A percentile compares a stretch with the other conserved stretches of the same genome.
Conservation (phyloP, 352 stramenopile species). For the Pythium rhizo-oryzae region DNA sequence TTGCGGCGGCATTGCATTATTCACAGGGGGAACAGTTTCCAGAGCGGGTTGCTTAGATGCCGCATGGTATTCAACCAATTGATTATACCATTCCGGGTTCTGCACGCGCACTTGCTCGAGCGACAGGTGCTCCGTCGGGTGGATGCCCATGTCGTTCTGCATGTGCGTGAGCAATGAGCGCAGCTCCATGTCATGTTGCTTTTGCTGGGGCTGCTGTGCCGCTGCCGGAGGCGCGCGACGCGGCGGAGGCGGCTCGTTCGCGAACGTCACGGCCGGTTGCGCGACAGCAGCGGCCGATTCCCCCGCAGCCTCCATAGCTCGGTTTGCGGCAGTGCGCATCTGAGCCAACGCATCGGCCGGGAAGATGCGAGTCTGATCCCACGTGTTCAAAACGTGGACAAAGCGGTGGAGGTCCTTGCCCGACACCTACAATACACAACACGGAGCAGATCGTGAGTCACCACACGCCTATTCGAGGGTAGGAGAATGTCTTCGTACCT, state of each 20-base stretch:
- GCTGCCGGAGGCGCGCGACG: constrained; percentile 7
- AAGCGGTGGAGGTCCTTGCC: constrained; percentile 83
- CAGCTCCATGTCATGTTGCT: constrained; percentile 77
- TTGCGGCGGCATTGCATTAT: constrained; percentile 15
- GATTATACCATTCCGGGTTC: constrained; percentile 85
- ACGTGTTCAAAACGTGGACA: constrained; percentile 86
- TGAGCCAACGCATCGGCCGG: constrained; percentile 49
- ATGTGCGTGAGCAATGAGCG: constrained; percentile 76
- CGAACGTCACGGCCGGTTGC: constrained; percentile 52
- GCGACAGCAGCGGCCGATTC: constrained; percentile 46
- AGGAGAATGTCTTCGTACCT: constrained; percentile 42
- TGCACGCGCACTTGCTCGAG: constrained; percentile 86
- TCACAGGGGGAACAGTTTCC: constrained; percentile 22
- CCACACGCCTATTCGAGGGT: too few relatives aligned
- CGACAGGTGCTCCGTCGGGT: constrained; percentile 85
- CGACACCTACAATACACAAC: constrained; percentile 46
- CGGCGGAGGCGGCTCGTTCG: constrained; percentile 33
- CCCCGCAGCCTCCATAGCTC: constrained; percentile 41
- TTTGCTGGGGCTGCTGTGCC: constrained; percentile 35
- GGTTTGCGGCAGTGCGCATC: constrained; percentile 72
- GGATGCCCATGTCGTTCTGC: constrained; percentile 88
- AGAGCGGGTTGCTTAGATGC: constrained; percentile 28
- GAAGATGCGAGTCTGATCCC: constrained; percentile 73
- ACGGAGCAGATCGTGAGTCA: neutral
- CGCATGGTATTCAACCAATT: constrained; percentile 72